Percentiles rank a stretch among this genome's conserved stretches.
Conservation (phyloP, 305 asterid genomes). For the Fraxinus sp. region DNA sequence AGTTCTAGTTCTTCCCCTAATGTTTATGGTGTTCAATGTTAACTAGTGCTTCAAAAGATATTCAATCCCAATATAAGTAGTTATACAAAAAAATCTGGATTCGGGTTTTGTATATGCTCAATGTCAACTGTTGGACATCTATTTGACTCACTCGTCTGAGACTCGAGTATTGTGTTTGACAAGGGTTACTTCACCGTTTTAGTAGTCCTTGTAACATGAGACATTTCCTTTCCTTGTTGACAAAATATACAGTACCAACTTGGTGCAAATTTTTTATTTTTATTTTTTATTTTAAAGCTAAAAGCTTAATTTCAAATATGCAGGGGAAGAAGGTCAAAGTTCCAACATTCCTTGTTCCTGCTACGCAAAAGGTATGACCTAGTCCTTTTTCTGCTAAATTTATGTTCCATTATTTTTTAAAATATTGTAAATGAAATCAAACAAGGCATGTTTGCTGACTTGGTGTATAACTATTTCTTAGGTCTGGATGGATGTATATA, state of each 20-base stretch:
- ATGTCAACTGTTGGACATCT: neutral
- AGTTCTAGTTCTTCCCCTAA: neutral
- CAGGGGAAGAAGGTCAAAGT: slow-evolving; percentile 95
- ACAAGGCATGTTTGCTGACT: neutral
- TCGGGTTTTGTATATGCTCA: neutral
- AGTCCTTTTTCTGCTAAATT: slow-evolving; percentile 4
- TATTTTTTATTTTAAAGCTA: neutral
- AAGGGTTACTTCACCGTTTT: neutral
- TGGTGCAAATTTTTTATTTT: neutral
- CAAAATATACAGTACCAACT: neutral
- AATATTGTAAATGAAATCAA: neutral
- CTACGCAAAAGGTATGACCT: slow-evolving; percentile 77
- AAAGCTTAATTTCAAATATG: slow-evolving; percentile 16
- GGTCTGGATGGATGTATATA: slow-evolving; percentile 91
- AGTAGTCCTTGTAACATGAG: neutral
- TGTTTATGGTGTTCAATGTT: neutral
- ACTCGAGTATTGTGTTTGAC: neutral
- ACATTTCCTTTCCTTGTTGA: neutral
- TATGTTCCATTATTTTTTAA: neutral
- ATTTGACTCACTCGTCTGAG: neutral
- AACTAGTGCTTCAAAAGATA: neutral
- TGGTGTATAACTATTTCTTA: slow-evolving; percentile 23
- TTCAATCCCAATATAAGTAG: neutral
- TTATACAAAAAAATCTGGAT: neutral
- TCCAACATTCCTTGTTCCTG: slow-evolving; percentile 91